A percentile compares a stretch with the other conserved stretches of the same genome.
Conservation (phyloP, 164 flowering plant genomes). For the Chloranthus sessilifolius region DNA sequence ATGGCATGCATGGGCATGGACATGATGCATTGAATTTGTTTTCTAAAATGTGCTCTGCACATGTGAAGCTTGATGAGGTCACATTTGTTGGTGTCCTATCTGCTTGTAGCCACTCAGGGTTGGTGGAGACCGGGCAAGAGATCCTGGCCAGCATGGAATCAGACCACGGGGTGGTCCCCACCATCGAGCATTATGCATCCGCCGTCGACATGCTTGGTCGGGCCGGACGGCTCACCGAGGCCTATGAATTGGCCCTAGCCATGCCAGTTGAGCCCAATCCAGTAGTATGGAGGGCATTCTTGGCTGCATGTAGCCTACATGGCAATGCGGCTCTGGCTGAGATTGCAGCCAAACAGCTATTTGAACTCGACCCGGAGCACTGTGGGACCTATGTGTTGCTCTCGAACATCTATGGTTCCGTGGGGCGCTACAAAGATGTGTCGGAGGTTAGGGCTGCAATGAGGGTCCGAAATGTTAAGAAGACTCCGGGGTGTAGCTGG, state of each 20-base stretch:
- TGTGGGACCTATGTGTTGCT: conserved; percentile 67
- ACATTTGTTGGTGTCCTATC: conserved; percentile 44
- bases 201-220: conserved; percentile 70
- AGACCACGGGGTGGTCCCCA: conserved; percentile 40
- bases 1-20: conserved; percentile 58
- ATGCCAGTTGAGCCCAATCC: conserved; percentile 48
- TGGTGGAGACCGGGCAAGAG: conserved; percentile 35
- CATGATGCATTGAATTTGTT: conserved; percentile 49
- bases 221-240: conserved; percentile 51
- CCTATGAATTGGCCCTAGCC: conserved; percentile 31
- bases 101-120: conserved; percentile 67
- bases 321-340: conserved; percentile 43
- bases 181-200: conserved; percentile 60
- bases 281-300: conserved; percentile 59
- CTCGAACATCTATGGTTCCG: conserved; percentile 55
- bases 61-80: conserved; percentile 24
- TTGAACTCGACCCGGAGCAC: conserved; percentile 57
- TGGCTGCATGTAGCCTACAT: conserved; percentile 54
- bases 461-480: conserved; percentile 47
- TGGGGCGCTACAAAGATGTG: conserved; percentile 55
- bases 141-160: conserved; percentile 19
- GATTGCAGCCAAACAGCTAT: conserved; percentile 33
- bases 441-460: conserved; percentile 44
- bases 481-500: conserved; percentile 80
- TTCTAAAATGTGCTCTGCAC: conserved; percentile 13